Percentiles rank a stretch among this genome's conserved stretches.
Conservation (phyloP, 2,329 filamentous ascomycete genomes). For the Aureobasidium sp. region DNA sequence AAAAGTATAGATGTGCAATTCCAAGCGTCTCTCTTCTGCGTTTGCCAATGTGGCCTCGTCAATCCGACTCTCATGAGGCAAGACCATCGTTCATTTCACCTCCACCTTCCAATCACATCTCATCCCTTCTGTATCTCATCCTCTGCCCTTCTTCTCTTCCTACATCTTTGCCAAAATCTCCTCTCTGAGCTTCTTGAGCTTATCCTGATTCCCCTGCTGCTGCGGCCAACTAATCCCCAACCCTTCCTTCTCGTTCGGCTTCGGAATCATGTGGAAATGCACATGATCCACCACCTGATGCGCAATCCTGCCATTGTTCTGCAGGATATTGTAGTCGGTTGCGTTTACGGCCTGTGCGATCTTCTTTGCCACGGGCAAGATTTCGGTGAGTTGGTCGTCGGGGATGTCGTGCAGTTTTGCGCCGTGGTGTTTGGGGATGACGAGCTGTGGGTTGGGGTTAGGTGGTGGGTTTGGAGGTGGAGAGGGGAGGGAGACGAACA, state of each 20-base stretch:
- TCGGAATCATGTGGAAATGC: constrained; percentile 97
- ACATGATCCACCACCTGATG: constrained; percentile 93
- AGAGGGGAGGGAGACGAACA: constrained; percentile 45
- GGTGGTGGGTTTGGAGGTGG: constrained; percentile 4
- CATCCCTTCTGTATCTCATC: not conserved
- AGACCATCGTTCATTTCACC: not conserved
- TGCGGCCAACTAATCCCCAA: constrained; percentile 75
- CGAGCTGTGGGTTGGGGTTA: constrained; percentile 54
- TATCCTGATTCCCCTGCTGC: constrained; percentile 69
- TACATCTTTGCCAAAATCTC: constrained; percentile 88
- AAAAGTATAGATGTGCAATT: constrained; percentile 5
- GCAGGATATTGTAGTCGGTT: constrained; percentile 82
- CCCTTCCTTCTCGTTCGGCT: constrained; percentile 77
- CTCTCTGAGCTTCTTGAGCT: constrained; percentile 70
- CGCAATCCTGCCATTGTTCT: constrained; percentile 89
- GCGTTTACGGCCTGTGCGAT: constrained; percentile 71
- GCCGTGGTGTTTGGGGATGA: constrained; percentile 93
- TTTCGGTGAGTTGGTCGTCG: constrained; percentile 75
- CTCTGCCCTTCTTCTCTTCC: not conserved
- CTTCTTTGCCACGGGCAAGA: constrained; percentile 84
- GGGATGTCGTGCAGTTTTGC: constrained; percentile 88
- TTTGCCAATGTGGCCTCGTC: not conserved
- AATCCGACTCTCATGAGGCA: not conserved
- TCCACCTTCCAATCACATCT: not conserved
- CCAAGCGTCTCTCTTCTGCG: not conserved